These are phyloP conservation scores for Sugiyamaella castrensis DNA, from an alignment of 1,139 yeast species.

Conservation along the genomic window DNA sequence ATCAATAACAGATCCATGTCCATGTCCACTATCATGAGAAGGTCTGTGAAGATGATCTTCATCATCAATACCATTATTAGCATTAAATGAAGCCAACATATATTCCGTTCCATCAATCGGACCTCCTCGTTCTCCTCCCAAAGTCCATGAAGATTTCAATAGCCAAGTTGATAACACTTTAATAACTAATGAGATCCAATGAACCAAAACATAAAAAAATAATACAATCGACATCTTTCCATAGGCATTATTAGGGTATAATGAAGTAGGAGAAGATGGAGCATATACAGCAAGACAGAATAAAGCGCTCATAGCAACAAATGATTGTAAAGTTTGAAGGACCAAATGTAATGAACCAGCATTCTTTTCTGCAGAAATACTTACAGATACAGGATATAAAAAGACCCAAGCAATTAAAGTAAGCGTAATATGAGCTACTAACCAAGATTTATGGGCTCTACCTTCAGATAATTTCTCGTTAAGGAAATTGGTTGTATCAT, in stretches of 20 bases:
- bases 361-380: slow-evolving; percentile 58
- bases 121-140: slow-evolving; percentile 1
- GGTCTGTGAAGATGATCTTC: slow-evolving; percentile 17
- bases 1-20: slow-evolving; percentile 13
- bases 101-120: slow-evolving; percentile 40
- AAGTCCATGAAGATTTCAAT: slow-evolving; percentile 26
- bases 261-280: slow-evolving; percentile 50
- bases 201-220: slow-evolving; percentile 51
- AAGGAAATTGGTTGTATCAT: slow-evolving; percentile 78
- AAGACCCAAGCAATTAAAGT: slow-evolving; percentile 49
- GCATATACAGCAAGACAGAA: slow-evolving; percentile 60
- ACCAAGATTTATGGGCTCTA: slow-evolving; percentile 46
- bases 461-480: slow-evolving; percentile 44
- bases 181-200: slow-evolving; percentile 52
- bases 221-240: slow-evolving; percentile 61
- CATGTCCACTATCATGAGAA: slow-evolving; percentile 32
- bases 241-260: slow-evolving; percentile 79
- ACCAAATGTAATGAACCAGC: slow-evolving; percentile 52
- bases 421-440: slow-evolving; percentile 55
- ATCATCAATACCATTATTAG: slow-evolving; percentile 20
- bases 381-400: slow-evolving; percentile 67
- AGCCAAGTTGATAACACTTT: slow-evolving; percentile 45
- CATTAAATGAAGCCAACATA: slow-evolving; percentile 27
- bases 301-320: slow-evolving; percentile 49
- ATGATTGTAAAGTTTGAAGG: slow-evolving; percentile 51